Percentiles rank a stretch among this genome's conserved stretches.
phyloP scores from a whole-genome alignment of 306 rosid genomes.

The Rubus idaeus region DNA sequence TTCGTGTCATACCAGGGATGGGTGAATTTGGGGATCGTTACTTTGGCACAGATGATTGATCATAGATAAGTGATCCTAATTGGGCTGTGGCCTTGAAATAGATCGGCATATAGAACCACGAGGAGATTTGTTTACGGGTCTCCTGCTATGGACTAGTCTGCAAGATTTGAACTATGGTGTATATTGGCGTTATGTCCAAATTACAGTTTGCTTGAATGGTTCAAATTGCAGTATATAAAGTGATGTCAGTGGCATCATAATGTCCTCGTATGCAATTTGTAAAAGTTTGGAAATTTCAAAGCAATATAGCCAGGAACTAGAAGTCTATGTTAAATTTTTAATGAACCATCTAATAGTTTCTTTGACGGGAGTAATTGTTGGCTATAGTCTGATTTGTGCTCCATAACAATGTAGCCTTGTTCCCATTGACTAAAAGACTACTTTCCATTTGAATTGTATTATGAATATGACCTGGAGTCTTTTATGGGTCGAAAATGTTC shows the following conservation, averaged over 20 bases:
- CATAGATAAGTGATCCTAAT: neutral
- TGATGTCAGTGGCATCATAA: neutral
- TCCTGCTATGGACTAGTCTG: neutral
- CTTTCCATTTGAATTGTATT: neutral
- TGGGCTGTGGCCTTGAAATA: slow-evolving; percentile 11
- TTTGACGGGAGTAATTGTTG: neutral
- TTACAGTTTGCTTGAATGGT: neutral
- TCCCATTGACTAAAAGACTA: neutral
- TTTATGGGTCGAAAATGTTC: neutral
- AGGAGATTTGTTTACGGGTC: neutral
- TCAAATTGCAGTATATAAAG: neutral
- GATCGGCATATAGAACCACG: neutral
- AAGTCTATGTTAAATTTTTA: neutral
- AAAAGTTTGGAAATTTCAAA: neutral
- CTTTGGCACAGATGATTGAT: slow-evolving; percentile 78
- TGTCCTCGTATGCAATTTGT: slow-evolving; percentile 4
- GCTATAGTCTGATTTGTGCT: neutral
- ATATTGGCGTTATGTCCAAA: slow-evolving; percentile 3
- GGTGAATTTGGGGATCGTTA: slow-evolving; percentile 98
- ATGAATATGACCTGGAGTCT: neutral
- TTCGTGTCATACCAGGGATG: slow-evolving; percentile 86
- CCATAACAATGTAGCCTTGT: neutral
- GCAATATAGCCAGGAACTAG: neutral
- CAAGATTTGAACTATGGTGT: neutral
- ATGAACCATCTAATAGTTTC: neutral